Conservation (phyloP, 2,329 filamentous ascomycete species). For the Fusarium sp. region DNA sequence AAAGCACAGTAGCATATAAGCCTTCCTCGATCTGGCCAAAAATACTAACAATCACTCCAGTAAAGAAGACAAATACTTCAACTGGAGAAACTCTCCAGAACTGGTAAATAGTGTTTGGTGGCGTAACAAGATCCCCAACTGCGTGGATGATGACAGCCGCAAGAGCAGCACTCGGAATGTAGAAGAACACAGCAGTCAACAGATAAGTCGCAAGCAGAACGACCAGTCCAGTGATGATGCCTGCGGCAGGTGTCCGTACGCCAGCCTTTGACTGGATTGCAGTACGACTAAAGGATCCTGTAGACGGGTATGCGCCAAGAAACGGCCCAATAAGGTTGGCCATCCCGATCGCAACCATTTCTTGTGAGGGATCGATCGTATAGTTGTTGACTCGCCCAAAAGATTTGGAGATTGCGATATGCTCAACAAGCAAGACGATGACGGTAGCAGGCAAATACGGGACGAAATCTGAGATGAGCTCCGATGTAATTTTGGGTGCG, state of each 20-base stretch:
- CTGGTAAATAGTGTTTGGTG: constrained; percentile 91
- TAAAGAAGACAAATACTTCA: constrained; percentile 93
- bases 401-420: constrained; percentile 97
- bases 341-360: constrained; percentile 94
- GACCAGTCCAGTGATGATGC: constrained; percentile 87
- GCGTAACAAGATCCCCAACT: constrained; percentile 91
- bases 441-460: constrained; percentile 85
- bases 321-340: constrained; percentile 93
- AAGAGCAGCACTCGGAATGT: constrained; percentile 86
- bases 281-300: constrained; percentile 95
- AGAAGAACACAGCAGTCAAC: constrained; percentile 90
- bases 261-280: constrained; percentile 98
- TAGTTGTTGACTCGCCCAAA: constrained; percentile 98
- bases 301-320: constrained; percentile 91
- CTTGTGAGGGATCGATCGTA: constrained; percentile 93
- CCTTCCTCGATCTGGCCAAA: constrained; percentile 93
- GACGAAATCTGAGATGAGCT: constrained; percentile 78
- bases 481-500: constrained; percentile 76
- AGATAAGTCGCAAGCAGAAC: constrained; percentile 93
- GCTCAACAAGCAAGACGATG: constrained; percentile 96
- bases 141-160: constrained; percentile 96
- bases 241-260: constrained; percentile 90
- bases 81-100: constrained; percentile 95
- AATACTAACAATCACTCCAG: constrained; percentile 90
- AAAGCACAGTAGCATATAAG: constrained; percentile 87